Evolutionary conservation across 1,284 basidiomycete species (phyloP).

Genomic region (Ustilago shanxiensis): DNA sequence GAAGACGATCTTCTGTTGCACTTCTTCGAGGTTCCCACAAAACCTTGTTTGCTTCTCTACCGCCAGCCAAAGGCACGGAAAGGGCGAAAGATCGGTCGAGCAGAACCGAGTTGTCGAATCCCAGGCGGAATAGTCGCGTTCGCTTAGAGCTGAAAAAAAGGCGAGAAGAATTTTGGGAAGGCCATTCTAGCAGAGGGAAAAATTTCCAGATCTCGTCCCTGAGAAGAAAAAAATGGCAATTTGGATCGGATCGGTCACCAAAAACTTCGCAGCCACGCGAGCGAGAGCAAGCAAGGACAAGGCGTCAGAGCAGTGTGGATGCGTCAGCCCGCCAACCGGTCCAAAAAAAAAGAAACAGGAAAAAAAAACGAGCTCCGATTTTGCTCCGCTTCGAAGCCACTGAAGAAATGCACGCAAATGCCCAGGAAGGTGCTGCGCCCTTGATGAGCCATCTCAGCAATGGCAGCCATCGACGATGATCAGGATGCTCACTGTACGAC

Average conservation of each 20-base stretch:
- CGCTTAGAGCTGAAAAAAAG: neutral
- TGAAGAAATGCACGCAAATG: no score
- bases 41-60: no score
- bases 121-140: neutral
- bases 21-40: neutral
- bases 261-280: constrained; percentile 12
- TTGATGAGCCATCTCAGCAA: neutral
- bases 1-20: constrained; percentile 1
- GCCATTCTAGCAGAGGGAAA: neutral
- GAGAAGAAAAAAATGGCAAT: constrained; percentile 5
- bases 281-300: neutral
- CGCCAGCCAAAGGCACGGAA: neutral
- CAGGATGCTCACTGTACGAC: no score
- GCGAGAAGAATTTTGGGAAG: neutral
- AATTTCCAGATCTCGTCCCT: neutral
- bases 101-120: neutral
- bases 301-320: neutral
- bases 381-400: neutral
- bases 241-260: constrained; percentile 14
- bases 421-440: no score
- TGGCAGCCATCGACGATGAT: no score
- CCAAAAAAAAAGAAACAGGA: neutral
- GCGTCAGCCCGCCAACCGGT: neutral
- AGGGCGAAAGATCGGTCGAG: neutral
- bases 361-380: constrained; percentile 2